Evolutionary conservation across 192 early-diverging fungal genomes (phyloP).

Genomic region (Podila horticola): DNA sequence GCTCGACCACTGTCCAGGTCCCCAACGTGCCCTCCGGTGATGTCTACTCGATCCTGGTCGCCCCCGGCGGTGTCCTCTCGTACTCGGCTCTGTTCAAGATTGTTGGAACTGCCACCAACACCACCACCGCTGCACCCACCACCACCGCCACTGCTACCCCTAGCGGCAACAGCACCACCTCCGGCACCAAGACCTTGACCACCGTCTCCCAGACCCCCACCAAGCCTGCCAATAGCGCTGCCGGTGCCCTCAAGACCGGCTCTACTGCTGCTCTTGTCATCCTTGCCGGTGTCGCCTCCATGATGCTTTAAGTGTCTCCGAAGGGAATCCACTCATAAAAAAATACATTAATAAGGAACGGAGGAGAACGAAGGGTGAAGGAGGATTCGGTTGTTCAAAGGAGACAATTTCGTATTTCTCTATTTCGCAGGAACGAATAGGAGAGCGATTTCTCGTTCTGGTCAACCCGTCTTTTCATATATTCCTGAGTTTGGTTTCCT

Average conservation of each 20-base stretch:
- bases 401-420: no score
- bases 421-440: no score
- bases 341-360: not conserved
- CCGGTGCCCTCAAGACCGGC: conserved; percentile 37
- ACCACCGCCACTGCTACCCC: not conserved
- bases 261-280: conserved; percentile 39
- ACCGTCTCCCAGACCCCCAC: not conserved
- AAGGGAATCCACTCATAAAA: not conserved
- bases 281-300: conserved; percentile 27
- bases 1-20: conserved; percentile 8
- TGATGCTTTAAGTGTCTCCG: conserved; percentile 25
- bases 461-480: no score
- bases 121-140: not conserved
- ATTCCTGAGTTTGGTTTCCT: no score
- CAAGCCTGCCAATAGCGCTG: conserved; percentile 7
- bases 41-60: conserved; percentile 38
- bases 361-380: not conserved
- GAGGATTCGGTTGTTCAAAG: not conserved
- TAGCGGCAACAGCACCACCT: not conserved
- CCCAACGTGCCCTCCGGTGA: conserved; percentile 19
- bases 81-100: conserved; percentile 49
- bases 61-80: conserved; percentile 12
- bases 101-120: not conserved
- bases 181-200: not conserved
- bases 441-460: no score